These are phyloP conservation scores for Fusarium sambucinum DNA, from an alignment of 2,329 filamentous ascomycete species.

Conservation along the genomic window DNA sequence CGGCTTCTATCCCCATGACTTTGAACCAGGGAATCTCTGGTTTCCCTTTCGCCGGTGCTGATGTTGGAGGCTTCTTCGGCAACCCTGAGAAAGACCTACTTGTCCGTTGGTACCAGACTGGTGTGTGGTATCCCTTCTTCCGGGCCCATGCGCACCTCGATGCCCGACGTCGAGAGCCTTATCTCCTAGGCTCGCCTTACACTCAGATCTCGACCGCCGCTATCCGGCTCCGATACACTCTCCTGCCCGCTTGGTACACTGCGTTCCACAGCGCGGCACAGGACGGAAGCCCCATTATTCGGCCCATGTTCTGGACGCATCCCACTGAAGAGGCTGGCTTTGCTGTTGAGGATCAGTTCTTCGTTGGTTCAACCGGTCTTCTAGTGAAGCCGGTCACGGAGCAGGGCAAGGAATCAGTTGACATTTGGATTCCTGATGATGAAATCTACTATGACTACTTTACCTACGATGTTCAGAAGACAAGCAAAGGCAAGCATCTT, in stretches of 20 bases:
- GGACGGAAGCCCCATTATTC: slow-evolving; percentile 86
- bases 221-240: slow-evolving; percentile 86
- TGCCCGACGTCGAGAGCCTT: slow-evolving; percentile 92
- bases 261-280: slow-evolving; percentile 91
- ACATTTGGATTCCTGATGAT: slow-evolving; percentile 89
- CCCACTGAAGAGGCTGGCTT: slow-evolving; percentile 90
- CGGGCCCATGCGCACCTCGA: slow-evolving; percentile 97
- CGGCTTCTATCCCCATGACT: slow-evolving; percentile 92
- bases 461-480: slow-evolving; percentile 79
- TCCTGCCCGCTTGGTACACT: slow-evolving; percentile 96
- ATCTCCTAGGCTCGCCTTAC: slow-evolving; percentile 86
- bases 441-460: slow-evolving; percentile 97
- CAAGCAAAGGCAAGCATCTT: slow-evolving; percentile 76
- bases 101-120: slow-evolving; percentile 95
- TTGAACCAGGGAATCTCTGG: slow-evolving; percentile 92
- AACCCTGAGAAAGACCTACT: slow-evolving; percentile 94
- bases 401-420: slow-evolving; percentile 77
- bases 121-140: slow-evolving; percentile 98
- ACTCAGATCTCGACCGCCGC: slow-evolving; percentile 88
- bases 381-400: slow-evolving; percentile 92
- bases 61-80: slow-evolving; percentile 98
- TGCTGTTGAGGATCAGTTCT: slow-evolving; percentile 90
- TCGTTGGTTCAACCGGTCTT: slow-evolving; percentile 87
- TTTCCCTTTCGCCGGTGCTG: slow-evolving; percentile 93
- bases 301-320: slow-evolving; percentile 93